These are phyloP conservation scores for Stipa capillata DNA, from an alignment of 176 grass and related monocot species.

Conservation along the genomic window DNA sequence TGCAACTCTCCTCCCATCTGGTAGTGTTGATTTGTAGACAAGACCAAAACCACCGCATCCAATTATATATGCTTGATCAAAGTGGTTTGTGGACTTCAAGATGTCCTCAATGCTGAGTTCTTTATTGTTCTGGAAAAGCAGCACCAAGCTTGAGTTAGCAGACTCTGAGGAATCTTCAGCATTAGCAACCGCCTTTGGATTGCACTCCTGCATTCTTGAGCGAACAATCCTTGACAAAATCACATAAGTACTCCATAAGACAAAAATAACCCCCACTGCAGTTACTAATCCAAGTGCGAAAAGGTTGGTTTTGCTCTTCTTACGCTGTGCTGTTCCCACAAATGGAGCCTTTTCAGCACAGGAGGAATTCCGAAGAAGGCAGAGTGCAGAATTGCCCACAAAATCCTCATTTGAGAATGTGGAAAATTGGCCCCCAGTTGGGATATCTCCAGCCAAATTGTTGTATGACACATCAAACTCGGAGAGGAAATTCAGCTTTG, in stretches of 20 bases:
- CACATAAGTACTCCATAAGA: conserved; percentile 42
- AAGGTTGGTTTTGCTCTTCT: conserved; percentile 43
- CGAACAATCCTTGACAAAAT: conserved; percentile 37
- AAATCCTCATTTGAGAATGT: conserved; percentile 60
- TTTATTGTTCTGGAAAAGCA: conserved; percentile 86
- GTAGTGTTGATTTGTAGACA: conserved; percentile 77
- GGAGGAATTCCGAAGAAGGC: conserved; percentile 25
- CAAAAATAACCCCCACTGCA: conserved; percentile 30
- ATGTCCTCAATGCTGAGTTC: conserved; percentile 75
- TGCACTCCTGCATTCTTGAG: conserved; percentile 50
- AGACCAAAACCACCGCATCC: conserved; percentile 92
- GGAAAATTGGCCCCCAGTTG: conserved; percentile 74
- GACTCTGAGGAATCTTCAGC: conserved; percentile 67
- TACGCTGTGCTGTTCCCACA: neutral
- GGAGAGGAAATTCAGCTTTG: conserved; percentile 70
- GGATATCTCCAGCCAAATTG: conserved; percentile 56
- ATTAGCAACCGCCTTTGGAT: conserved; percentile 73
- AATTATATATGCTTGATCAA: conserved; percentile 74
- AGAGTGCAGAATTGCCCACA: conserved; percentile 65
- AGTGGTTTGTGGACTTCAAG: conserved; percentile 84
- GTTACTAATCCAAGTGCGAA: conserved; percentile 44
- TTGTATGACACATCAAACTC: conserved; percentile 75
- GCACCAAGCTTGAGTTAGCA: conserved; percentile 49
- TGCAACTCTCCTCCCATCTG: conserved; percentile 62
- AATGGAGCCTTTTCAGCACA: neutral